These are phyloP conservation scores for Fusarium aywerte DNA, from an alignment of 2,329 filamentous ascomycete species.

Conservation along the genomic window DNA sequence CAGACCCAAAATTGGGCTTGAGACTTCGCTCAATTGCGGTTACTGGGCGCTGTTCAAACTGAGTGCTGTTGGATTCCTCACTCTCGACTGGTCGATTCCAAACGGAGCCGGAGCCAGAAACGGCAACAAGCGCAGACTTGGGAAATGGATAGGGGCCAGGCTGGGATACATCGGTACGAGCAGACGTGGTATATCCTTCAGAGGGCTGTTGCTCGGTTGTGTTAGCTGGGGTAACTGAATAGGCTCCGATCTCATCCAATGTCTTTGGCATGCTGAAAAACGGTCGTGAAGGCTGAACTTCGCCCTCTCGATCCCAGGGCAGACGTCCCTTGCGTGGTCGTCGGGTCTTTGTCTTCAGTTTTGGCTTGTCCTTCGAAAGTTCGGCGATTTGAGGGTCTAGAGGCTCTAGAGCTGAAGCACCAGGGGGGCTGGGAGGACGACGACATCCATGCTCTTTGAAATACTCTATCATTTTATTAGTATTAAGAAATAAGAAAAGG, in stretches of 20 bases:
- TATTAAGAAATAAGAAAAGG: neutral
- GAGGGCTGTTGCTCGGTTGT: neutral
- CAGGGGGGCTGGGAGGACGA: conserved; percentile 14
- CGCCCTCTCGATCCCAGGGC: neutral
- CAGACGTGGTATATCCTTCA: neutral
- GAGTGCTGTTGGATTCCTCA: neutral
- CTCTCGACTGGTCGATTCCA: neutral
- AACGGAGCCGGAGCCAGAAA: neutral
- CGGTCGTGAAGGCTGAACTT: neutral
- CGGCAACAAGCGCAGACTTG: neutral
- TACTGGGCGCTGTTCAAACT: neutral
- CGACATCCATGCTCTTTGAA: conserved; percentile 21
- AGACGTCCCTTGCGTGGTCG: neutral
- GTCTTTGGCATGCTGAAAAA: neutral
- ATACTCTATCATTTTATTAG: conserved; percentile 29
- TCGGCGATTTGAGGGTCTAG: conserved; percentile 14
- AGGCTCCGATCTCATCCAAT: neutral
- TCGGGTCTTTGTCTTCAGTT: conserved; percentile 7
- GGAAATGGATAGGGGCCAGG: neutral
- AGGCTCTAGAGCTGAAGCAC: neutral
- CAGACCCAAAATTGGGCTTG: neutral
- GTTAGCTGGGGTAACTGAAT: neutral
- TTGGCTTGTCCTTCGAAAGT: neutral
- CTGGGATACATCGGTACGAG: neutral
- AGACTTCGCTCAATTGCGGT: neutral